phyloP scores from a whole-genome alignment of 2,329 filamentous ascomycete genomes.

The Phialocephala sp. region DNA sequence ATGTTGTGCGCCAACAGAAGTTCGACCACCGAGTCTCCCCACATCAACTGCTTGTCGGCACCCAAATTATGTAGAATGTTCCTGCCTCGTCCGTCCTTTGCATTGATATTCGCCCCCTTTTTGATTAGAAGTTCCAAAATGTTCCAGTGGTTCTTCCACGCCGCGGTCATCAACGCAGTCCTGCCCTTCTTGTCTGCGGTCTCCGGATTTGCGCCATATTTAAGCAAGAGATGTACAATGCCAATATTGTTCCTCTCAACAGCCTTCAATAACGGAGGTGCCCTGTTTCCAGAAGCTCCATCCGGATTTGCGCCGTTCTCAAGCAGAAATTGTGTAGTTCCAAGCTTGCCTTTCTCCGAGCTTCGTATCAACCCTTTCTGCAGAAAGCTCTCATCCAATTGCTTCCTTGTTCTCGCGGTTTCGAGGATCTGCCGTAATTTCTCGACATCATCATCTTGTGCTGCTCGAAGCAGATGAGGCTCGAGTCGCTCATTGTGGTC shows the following conservation, averaged over 20 bases:
- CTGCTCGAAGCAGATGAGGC: constrained; percentile 35
- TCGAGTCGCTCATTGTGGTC: constrained; percentile 37
- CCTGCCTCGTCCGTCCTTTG: constrained; percentile 30
- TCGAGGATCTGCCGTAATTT: constrained; percentile 32
- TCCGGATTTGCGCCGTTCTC: constrained; percentile 33
- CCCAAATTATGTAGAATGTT: constrained; percentile 39
- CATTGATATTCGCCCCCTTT: constrained; percentile 37
- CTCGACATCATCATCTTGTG: constrained; percentile 35
- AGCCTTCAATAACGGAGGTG: constrained; percentile 33
- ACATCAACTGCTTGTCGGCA: constrained; percentile 36
- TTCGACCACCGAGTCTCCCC: constrained; percentile 37
- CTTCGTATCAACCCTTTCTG: constrained; percentile 37
- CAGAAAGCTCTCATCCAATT: constrained; percentile 35
- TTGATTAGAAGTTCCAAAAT: constrained; percentile 33
- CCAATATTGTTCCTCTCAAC: constrained; percentile 36
- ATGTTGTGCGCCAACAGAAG: constrained; percentile 33
- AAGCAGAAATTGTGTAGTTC: constrained; percentile 35
- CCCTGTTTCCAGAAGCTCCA: constrained; percentile 31
- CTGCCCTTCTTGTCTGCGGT: constrained; percentile 36
- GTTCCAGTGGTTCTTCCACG: constrained; percentile 38
- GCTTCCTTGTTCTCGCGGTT: constrained; percentile 27
- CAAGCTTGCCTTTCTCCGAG: constrained; percentile 35
- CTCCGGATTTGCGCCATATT: constrained; percentile 36
- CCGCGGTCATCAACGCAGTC: constrained; percentile 38
- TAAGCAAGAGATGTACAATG: constrained; percentile 35